Conservation (phyloP, 164 flowering plant species). For the Nymphaea colorata region DNA sequence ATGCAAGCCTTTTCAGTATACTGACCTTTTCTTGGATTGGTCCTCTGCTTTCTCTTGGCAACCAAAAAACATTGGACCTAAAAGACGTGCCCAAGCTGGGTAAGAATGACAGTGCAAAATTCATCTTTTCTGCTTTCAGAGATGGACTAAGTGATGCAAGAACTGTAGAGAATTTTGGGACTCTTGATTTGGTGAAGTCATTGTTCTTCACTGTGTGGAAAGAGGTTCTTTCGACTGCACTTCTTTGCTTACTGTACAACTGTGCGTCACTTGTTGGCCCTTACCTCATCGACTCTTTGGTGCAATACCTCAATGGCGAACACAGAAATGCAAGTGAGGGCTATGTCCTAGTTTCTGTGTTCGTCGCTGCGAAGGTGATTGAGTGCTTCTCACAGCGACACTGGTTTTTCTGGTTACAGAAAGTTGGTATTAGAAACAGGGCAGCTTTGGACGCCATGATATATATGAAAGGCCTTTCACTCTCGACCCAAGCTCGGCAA, state of each 20-base stretch:
- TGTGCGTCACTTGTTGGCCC: constrained; percentile 24
- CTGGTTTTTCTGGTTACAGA: constrained; percentile 18
- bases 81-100: constrained; percentile 1
- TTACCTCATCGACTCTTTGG: constrained; percentile 18
- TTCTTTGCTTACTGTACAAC: constrained; percentile 10
- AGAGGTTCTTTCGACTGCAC: constrained; percentile 12
- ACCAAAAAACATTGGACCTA: constrained; percentile 2
- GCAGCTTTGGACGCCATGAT: constrained; percentile 23
- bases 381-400: constrained; percentile 20
- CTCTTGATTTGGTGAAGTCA: constrained; percentile 2
- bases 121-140: not conserved
- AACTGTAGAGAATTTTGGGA: not conserved
- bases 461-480: constrained; percentile 22
- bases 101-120: not conserved
- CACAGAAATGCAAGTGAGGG: not conserved
- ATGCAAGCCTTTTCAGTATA: not conserved
- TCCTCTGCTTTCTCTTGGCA: not conserved
- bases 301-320: constrained; percentile 20
- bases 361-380: constrained; percentile 14
- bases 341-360: constrained; percentile 8
- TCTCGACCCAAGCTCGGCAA: constrained; percentile 21
- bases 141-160: not conserved
- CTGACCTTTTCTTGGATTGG: constrained; percentile 2
- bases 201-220: constrained; percentile 11
- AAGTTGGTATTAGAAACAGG: constrained; percentile 15